A percentile compares a stretch with the other conserved stretches of the same genome.
Conservation (phyloP, 352 stramenopile species). For the Pythium coloratum region DNA sequence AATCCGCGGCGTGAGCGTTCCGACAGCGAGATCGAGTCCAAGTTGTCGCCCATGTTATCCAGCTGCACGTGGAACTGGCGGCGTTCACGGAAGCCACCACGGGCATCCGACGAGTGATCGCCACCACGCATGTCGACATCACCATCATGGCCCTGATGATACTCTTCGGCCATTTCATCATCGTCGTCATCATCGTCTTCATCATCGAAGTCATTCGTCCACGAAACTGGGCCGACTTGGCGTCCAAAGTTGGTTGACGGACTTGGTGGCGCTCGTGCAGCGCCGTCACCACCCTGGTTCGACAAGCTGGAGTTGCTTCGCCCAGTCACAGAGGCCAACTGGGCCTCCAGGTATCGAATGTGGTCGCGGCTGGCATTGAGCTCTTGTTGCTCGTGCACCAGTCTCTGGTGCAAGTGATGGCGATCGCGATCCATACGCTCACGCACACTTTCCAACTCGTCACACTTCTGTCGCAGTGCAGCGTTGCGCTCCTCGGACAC, state of each 20-base stretch:
- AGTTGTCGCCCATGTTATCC: constrained; percentile 42
- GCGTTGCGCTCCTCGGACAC: constrained; percentile 78
- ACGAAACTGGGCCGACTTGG: constrained; percentile 37
- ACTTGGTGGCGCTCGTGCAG: constrained; percentile 6
- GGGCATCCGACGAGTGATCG: constrained; percentile 19
- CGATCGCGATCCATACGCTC: constrained; percentile 48
- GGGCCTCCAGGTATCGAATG: constrained; percentile 63
- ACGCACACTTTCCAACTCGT: constrained; percentile 61
- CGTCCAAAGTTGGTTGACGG: constrained; percentile 12
- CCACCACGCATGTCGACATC: constrained; percentile 49
- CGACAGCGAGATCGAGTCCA: constrained; percentile 40
- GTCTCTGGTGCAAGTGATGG: constrained; percentile 43
- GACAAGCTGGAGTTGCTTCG: constrained; percentile 23
- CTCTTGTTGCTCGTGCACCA: constrained; percentile 50
- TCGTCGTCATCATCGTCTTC: constrained; percentile 61
- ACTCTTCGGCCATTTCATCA: constrained; percentile 31
- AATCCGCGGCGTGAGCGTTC: constrained; percentile 39
- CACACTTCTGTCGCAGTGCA: constrained; percentile 70
- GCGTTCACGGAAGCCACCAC: constrained; percentile 23
- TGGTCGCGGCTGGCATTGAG: constrained; percentile 55
- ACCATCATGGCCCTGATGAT: constrained; percentile 40
- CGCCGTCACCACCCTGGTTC: constrained; percentile 16
- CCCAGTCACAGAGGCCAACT: constrained; percentile 34
- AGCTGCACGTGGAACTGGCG: constrained; percentile 63
- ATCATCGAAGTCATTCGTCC: constrained; percentile 72